Evolutionary conservation across 352 stramenopile genomes (phyloP), one percentile per base, ranked within the genome.

Genomic region (Pythium folliculosum): DNA sequence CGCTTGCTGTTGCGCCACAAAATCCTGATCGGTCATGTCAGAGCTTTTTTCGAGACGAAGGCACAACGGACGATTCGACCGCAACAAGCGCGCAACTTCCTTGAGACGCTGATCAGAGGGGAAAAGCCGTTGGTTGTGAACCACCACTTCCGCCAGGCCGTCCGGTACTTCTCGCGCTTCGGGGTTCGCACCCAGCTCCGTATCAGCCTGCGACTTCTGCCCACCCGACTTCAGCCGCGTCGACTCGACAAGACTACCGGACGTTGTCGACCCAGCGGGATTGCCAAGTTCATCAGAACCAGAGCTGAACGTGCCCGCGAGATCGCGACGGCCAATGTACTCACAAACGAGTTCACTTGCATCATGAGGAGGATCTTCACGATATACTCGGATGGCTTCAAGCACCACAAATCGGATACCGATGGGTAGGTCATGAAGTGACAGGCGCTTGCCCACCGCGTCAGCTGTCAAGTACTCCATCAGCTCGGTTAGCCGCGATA

Each of bases 1-100:
- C 35, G 89, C 76, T 88, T 99, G 97, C 71, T 99, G 98, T 63
- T 95, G 81, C 32, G 86, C 76, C 5, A 88, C 72, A 48, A 84
- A 90, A 54, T 94, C 84, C 32, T 90, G 76, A 37, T 94, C 88
- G 12, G 86, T 89, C 17, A 80, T 68, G 65, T 91, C 81, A 10
- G 80, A 63, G 0, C 65, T 77, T 57, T 91, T 92, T 45, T 91
- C 84, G 12, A 94, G 43, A 50, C 89, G 90, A 32, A 96, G 51
- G 53, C 81, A 93, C 9, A 92, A 60, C 23, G 82, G 84, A 0
- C 82, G 81, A 50, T 74, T 93, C 6, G 88, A 94, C 19, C 88
- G 84, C 38, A 96, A 56, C n/a, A 96, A 56, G 3, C 88, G 84
- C 13, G 82, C 83, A 14, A 93, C 88, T 65, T 96, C 86, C 43